Conservation (phyloP, 495 filamentous ascomycete species). For the Astrocystis sublimbata region DNA sequence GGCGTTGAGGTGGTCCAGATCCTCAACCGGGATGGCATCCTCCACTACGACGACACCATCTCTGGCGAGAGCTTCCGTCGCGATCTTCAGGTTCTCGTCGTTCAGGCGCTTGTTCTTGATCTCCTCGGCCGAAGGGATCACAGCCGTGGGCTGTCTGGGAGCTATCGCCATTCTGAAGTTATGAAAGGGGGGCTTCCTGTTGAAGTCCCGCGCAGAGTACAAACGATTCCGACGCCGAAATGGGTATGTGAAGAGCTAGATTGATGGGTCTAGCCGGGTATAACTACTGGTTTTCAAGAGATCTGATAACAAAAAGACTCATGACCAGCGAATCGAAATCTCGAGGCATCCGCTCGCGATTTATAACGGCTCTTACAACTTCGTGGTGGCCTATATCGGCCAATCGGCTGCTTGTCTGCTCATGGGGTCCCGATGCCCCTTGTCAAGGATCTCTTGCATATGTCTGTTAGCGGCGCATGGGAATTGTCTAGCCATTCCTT, state of each 20-base stretch:
- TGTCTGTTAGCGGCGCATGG: not conserved
- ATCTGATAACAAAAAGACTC: constrained; percentile 4
- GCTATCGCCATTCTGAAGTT: constrained; percentile 9
- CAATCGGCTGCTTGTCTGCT: not conserved
- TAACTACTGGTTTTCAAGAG: not conserved
- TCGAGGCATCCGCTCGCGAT: not conserved
- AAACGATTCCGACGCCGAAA: not conserved
- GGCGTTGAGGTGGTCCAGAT: constrained; percentile 48
- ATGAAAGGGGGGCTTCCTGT: not conserved
- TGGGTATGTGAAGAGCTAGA: not conserved
- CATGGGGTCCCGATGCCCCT: constrained; percentile 1
- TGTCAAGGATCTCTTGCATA: not conserved
- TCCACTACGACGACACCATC: constrained; percentile 64
- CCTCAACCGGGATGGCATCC: constrained; percentile 44
- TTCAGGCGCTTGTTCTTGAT: constrained; percentile 28
- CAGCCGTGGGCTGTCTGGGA: constrained; percentile 11
- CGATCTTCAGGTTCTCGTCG: constrained; percentile 50
- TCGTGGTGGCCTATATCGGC: not conserved
- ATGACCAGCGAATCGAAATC: constrained; percentile 1
- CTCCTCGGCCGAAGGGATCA: constrained; percentile 23
- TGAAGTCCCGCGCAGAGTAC: not conserved
- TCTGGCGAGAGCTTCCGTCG: constrained; percentile 47
- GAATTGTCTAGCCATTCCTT: not conserved
- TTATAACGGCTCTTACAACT: constrained; percentile 1
- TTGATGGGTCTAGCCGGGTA: not conserved